Base-by-base conservation (phyloP, 2,329 filamentous ascomycete species). In the Gremmenia infestans region DNA sequence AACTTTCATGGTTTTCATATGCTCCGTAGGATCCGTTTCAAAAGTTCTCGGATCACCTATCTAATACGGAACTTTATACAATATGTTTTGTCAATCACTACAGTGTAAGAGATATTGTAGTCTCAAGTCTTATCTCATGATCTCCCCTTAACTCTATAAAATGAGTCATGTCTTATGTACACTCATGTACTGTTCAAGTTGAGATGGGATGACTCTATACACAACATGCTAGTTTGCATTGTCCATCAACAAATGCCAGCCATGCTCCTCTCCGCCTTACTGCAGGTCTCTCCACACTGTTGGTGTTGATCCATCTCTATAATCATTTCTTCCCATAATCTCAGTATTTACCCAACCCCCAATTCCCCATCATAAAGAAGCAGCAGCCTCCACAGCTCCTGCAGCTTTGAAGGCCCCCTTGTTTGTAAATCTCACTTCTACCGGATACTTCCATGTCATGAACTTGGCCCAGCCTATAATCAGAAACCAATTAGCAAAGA, bases 361-460 rank as follows among this genome's bases (percentile, higher is more conserved):
- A 7, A 8, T 45, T 32, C 6, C 36, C 14, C 23, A 48, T 65
- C 55, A 69, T 47, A 68, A 57, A 11, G 65, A 59, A 40, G 67
- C 67, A 23, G 81, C 81, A 7, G 83, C 85, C 65, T 82, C 81
- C n/a, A 81, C 76, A 8, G 78, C 81, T 28, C 88, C 87, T 1
- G 78, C 75, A n/a, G 75, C 80, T 67, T 81, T 83, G 72, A 88
- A 89, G 0, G 76, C 71, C 60, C 75, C 78, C 68, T 86, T 85
- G 71, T 78, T 86, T 55, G 83, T 83, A 73, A 78, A 81, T 60
- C 72, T 72, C 45, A 96, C 78, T 59, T 95, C 87, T 54, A 96
- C 87, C 0, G 85, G 85, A 70, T 96, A 94, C 72, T 89, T 87
- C 92, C 91, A 97, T 71, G 91, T 84, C 92, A 97, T 97, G 70